phyloP scores from a whole-genome alignment of 2,329 filamentous ascomycete genomes.

The Cytospora leucostoma region DNA sequence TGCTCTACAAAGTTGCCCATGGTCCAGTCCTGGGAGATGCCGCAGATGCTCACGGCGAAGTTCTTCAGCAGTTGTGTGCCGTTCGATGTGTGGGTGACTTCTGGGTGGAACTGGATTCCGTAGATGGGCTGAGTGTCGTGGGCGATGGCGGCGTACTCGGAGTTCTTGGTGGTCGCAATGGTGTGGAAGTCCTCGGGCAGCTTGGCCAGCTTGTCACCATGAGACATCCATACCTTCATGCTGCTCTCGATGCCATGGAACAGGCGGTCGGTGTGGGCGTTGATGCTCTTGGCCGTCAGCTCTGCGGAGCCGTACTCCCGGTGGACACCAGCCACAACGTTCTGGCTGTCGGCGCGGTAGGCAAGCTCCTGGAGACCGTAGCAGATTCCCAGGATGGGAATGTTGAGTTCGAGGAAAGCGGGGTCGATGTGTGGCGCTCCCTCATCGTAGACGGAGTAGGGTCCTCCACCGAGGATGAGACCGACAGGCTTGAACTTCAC shows the following conservation, averaged over 20 bases:
- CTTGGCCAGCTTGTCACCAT: slow-evolving; percentile 79
- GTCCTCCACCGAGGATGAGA: slow-evolving; percentile 62
- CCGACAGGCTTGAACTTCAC: slow-evolving; percentile 80
- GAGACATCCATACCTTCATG: slow-evolving; percentile 71
- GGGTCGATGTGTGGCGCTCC: slow-evolving; percentile 77
- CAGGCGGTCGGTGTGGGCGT: slow-evolving; percentile 70
- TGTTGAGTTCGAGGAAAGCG: slow-evolving; percentile 73
- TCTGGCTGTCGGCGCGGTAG: slow-evolving; percentile 24
- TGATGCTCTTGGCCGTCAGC: slow-evolving; percentile 56
- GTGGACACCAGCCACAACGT: slow-evolving; percentile 23
- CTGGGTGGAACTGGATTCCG: slow-evolving; percentile 88
- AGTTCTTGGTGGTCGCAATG: slow-evolving; percentile 75
- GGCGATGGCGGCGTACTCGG: slow-evolving; percentile 77
- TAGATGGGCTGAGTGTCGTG: slow-evolving; percentile 71
- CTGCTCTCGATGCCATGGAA: slow-evolving; percentile 74
- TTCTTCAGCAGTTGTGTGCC: slow-evolving; percentile 75
- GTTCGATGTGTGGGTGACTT: slow-evolving; percentile 57
- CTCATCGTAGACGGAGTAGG: slow-evolving; percentile 77
- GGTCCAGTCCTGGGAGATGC: slow-evolving; percentile 74
- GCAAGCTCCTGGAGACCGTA: slow-evolving; percentile 28
- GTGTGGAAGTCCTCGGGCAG: slow-evolving; percentile 73
- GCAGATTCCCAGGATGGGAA: slow-evolving; percentile 51
- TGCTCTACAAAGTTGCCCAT: slow-evolving; percentile 83
- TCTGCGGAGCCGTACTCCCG: slow-evolving; percentile 37
- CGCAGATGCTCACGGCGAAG: slow-evolving; percentile 82